phyloP scores from a whole-genome alignment of 257 asterid genomes.

The Ehretia macrophylla region DNA sequence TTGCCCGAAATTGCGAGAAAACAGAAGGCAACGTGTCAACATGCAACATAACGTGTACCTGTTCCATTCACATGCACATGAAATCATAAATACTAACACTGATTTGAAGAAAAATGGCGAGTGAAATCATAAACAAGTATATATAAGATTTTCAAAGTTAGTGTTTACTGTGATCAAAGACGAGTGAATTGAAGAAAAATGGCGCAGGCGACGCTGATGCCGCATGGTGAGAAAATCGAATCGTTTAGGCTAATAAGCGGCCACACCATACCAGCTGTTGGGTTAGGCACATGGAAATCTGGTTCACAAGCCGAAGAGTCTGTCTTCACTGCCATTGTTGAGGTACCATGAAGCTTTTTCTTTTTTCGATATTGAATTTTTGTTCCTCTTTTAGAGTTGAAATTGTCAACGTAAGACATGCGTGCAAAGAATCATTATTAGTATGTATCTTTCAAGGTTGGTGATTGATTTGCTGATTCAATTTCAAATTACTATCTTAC shows the following conservation, averaged over 20 bases:
- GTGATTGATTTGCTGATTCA: too few relatives aligned
- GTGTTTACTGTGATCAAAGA: background rate
- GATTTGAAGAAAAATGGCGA: slow-evolving; percentile 34
- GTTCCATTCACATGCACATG: too few relatives aligned
- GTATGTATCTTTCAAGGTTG: too few relatives aligned
- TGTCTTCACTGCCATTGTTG: slow-evolving; percentile 45
- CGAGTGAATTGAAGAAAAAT: slow-evolving; percentile 16
- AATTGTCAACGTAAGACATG: too few relatives aligned
- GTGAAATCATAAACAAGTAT: too few relatives aligned
- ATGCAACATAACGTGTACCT: too few relatives aligned
- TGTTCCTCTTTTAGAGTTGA: background rate
- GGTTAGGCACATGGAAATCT: slow-evolving; percentile 70
- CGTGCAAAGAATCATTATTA: too few relatives aligned
- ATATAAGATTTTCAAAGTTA: too few relatives aligned
- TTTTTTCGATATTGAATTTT: background rate
- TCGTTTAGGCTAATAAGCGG: slow-evolving; percentile 44
- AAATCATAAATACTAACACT: too few relatives aligned
- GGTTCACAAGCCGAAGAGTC: slow-evolving; percentile 28
- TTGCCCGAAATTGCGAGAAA: too few relatives aligned
- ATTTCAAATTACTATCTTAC: too few relatives aligned
- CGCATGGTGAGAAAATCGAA: slow-evolving; percentile 28
- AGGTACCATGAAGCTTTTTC: slow-evolving; percentile 18
- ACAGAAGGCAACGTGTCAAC: too few relatives aligned
- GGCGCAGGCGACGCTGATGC: slow-evolving; percentile 50
- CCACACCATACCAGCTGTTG: slow-evolving; percentile 50